These are phyloP conservation scores for Penicillium sp. DNA, from an alignment of 2,329 filamentous ascomycete species.

Conservation along the genomic window DNA sequence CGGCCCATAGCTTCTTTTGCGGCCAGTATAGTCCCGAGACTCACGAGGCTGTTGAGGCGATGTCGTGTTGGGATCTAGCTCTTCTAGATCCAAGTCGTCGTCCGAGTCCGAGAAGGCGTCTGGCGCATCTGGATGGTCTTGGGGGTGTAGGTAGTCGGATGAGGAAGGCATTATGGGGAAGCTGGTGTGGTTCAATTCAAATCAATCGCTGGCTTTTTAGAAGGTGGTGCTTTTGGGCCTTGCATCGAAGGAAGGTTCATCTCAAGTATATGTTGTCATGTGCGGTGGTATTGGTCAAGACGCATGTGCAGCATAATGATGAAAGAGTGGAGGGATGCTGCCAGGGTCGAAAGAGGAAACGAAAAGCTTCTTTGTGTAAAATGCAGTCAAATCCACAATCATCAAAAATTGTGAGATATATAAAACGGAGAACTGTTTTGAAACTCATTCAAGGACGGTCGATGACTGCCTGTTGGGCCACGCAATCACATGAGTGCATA, in stretches of 20 bases:
- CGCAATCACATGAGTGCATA: conserved; percentile 13
- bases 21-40: conserved; percentile 32
- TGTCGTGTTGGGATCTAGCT: conserved; percentile 44
- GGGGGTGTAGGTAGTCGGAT: conserved; percentile 38
- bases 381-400: not conserved
- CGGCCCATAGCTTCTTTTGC: conserved; percentile 35
- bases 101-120: conserved; percentile 40
- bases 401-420: not conserved
- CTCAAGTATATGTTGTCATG: conserved; percentile 15
- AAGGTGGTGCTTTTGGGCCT: conserved; percentile 12
- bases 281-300: conserved; percentile 12
- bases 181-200: conserved; percentile 2
- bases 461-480: conserved; percentile 7
- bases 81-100: conserved; percentile 49
- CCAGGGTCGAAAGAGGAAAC: not conserved
- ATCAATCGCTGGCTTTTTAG: conserved; percentile 19
- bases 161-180: conserved; percentile 37
- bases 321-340: not conserved
- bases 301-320: conserved; percentile 17
- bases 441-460: not conserved
- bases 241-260: conserved; percentile 20
- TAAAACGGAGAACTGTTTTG: not conserved
- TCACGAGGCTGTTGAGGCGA: conserved; percentile 22
- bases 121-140: conserved; percentile 33
- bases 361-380: not conserved